Percentiles rank a stretch among this genome's conserved stretches.
Conservation (phyloP, 768 basidiomycete genomes). For the Rhizopogon roseolus region DNA sequence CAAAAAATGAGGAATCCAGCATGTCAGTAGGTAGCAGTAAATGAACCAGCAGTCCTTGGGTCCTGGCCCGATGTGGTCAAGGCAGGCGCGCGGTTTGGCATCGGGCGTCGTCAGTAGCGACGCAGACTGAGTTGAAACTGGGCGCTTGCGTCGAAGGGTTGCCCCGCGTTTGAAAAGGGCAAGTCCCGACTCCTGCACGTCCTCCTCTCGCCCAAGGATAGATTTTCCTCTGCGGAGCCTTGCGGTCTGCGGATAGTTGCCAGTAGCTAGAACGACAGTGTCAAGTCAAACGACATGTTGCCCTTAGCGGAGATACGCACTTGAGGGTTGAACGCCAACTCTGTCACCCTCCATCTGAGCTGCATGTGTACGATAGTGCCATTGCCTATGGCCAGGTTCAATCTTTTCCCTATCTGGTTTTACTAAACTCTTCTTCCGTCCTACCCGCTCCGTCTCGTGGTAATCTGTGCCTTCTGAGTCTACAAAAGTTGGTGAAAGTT, state of each 20-base stretch:
- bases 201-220: slow-evolving; percentile 85
- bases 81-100: slow-evolving; percentile 43
- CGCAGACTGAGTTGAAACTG: slow-evolving; percentile 36
- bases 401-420: slow-evolving; percentile 94
- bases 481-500: slow-evolving; percentile 35
- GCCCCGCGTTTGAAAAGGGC: slow-evolving; percentile 86
- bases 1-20: slow-evolving; percentile 74
- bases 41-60: slow-evolving; percentile 95
- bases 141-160: slow-evolving; percentile 69
- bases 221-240: slow-evolving; percentile 81
- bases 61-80: slow-evolving; percentile 75
- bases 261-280: slow-evolving; percentile 50
- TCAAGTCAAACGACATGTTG: neutral
- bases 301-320: slow-evolving; percentile 44
- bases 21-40: slow-evolving; percentile 84
- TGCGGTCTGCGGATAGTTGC: slow-evolving; percentile 60
- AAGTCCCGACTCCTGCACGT: slow-evolving; percentile 86
- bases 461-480: slow-evolving; percentile 28
- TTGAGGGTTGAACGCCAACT: slow-evolving; percentile 74
- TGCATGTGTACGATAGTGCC: slow-evolving; percentile 89
- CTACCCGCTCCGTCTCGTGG: slow-evolving; percentile 47
- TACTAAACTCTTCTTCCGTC: slow-evolving; percentile 89
- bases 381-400: slow-evolving; percentile 89
- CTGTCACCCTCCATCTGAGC: slow-evolving; percentile 68
- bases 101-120: slow-evolving; percentile 32